Evolutionary conservation across 495 filamentous ascomycete species (phyloP), one percentile per base, ranked within the genome.

Genomic region (Gamarada debralockiae): DNA sequence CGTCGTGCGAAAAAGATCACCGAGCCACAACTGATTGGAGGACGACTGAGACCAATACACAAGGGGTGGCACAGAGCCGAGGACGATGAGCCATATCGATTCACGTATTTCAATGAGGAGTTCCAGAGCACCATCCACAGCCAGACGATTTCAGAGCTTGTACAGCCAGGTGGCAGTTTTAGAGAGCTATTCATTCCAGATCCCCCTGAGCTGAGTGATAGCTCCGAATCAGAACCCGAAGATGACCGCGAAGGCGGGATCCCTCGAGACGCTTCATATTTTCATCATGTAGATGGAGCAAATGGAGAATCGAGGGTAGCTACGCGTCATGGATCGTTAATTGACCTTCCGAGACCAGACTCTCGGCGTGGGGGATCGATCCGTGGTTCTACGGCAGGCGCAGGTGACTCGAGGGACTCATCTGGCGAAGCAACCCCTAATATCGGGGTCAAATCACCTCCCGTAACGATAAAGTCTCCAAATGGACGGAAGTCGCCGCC

Each of bases 71-170:
- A 92, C 65, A 78, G 84, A 21, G 83, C 87, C 52, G 89, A 93
- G 58, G 91, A 96, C 33, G 95, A 96, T 46, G 84, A 84, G 1
- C 93, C 93, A 0, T 98, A 95, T 64, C 81, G 93, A 38, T 97
- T 95, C 65, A 98, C 93, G 2, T 98, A 98, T 62, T 98, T 98
- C 75, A 97, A 96, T 65, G 93, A 97, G 61, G 90, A 96, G 56
- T 89, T 97, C 53, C 83, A 85, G 42, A 90, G 86, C 61, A 97
- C 93, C 0, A 93, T 97, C 56, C 93, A 97, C 65, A 91, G 89
- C 18, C 90, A 96, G 64, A 95, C 86, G 0, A 92, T 98, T 42
- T 93, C 90, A 10, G 93, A 96, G 62, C 74, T 98, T 23, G 77
- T 92, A 2, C 90, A 93, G 52, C 87, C 88, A 0, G 93, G 90